Base-by-base conservation (phyloP, 148 eudicot genomes). In the Linanthus parryae region DNA sequence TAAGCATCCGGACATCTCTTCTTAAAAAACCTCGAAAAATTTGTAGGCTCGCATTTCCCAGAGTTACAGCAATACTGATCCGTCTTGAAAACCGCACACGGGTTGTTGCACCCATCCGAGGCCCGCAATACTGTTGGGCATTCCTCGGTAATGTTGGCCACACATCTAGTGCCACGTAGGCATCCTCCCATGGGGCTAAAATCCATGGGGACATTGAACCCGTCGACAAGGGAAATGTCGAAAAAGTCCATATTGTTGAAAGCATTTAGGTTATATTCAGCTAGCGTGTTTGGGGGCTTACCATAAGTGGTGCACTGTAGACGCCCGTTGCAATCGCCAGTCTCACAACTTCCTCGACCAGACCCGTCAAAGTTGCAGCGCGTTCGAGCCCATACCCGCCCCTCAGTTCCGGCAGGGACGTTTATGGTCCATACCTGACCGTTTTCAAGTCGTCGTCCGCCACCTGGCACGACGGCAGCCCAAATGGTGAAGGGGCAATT, bases 31-130 rank as follows among this genome's bases (percentile, higher is more conserved):
- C 12, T 29, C 1, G 65, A 48, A 10, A 23, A 51, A 7, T 21
- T 16, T 7, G 52, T 57, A 17, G 61, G 31, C 23, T 19, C 52
- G 35, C 61, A 57, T n/a, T 7, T 45, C 16, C 61, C 61, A 0
- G 61, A 27, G 10, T 16, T 44, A 22, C 61, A 57, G 45, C 61
- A 57, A 24, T 57, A 57, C 25, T 57, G 19, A 12, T 57, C 14
- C 14, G 61, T 57, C 29, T 57, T 44, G 48, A 21, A 57, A 10
- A 57, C 61, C 1, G 52, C 45, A 16, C 61, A 73, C 1, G 73
- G 84, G 67, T 71, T 79, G 48, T 79, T 69, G 44, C 84, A 79
- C 6, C 84, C 84, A 3, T 72, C 72, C 0, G 58, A 34, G 21
- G 68, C 24, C 62, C 23, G 38, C 31, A 78, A 61, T 37, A n/a